A percentile compares a stretch with the other conserved stretches of the same genome.
Evolutionary conservation across 805 yeast genomes (phyloP).

Genomic region (Zygotorulaspora danielsina): DNA sequence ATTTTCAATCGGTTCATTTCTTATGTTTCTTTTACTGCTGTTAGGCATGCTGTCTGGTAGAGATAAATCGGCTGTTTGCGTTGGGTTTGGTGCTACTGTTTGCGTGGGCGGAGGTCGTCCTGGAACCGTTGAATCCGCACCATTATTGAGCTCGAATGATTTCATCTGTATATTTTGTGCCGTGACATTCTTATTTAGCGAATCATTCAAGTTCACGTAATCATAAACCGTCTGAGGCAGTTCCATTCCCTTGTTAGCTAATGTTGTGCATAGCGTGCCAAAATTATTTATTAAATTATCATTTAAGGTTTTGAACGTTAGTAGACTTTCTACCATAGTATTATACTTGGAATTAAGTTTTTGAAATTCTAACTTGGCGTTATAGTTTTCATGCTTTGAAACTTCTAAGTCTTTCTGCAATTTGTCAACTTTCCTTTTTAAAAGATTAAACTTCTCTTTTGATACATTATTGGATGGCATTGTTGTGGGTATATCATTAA

Average conservation of each 20-base stretch:
- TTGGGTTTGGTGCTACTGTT: conserved; percentile 8
- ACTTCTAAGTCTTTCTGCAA: conserved; percentile 27
- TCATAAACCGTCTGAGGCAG: conserved; percentile 45
- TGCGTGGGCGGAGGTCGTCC: conserved; percentile 10
- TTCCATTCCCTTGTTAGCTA: conserved; percentile 58
- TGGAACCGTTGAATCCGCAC: conserved; percentile 12
- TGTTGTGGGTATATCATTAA: conserved; percentile 14
- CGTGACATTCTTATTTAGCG: conserved; percentile 6
- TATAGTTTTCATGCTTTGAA: conserved; percentile 24
- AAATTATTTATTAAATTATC: conserved; percentile 55
- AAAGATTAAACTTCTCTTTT: conserved; percentile 24
- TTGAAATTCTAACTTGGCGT: conserved; percentile 37
- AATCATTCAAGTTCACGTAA: conserved; percentile 5
- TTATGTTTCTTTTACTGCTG: conserved; percentile 7
- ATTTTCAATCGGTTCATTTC: conserved; percentile 9
- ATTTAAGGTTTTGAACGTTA: conserved; percentile 51
- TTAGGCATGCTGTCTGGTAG: conserved; percentile 15
- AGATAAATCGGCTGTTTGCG: conserved; percentile 16
- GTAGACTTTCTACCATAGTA: conserved; percentile 56
- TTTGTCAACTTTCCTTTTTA: conserved; percentile 37
- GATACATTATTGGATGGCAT: conserved; percentile 26
- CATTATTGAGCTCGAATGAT: conserved; percentile 11
- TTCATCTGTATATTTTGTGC: conserved; percentile 8
- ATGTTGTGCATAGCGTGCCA: conserved; percentile 44
- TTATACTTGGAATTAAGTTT: conserved; percentile 54